Percentiles rank a stretch among this genome's conserved stretches.
Conservation (phyloP, 768 basidiomycete species). For the Saitozyma podzolica region DNA sequence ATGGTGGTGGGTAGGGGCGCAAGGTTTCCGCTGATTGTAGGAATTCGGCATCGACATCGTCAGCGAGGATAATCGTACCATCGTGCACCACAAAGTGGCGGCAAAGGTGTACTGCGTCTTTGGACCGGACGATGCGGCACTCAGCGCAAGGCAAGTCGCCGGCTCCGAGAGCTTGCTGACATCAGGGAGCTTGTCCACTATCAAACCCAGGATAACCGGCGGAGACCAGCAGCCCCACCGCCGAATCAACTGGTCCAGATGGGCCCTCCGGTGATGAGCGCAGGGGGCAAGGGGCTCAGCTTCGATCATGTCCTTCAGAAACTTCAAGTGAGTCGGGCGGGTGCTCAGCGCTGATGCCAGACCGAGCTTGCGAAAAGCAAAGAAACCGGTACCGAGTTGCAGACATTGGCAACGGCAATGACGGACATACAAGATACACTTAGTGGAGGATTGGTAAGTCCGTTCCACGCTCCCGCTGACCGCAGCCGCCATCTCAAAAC, state of each 20-base stretch:
- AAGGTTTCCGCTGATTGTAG: slow-evolving; percentile 53
- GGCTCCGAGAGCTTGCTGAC: background rate
- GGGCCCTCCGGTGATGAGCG: slow-evolving; percentile 38
- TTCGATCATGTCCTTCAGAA: slow-evolving; percentile 89
- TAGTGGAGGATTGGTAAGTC: slow-evolving; percentile 73
- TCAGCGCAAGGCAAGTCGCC: slow-evolving; percentile 41
- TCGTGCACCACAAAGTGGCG: slow-evolving; percentile 97
- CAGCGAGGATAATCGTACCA: slow-evolving; percentile 95
- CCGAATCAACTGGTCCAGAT: slow-evolving; percentile 5
- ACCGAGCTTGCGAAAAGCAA: slow-evolving; percentile 93
- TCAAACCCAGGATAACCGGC: slow-evolving; percentile 33
- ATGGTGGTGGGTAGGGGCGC: slow-evolving; percentile 71
- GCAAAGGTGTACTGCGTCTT: slow-evolving; percentile 89
- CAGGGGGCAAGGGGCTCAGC: slow-evolving; percentile 72
- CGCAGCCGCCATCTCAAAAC: slow-evolving; percentile 49
- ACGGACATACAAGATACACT: slow-evolving; percentile 89
- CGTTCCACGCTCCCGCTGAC: background rate
- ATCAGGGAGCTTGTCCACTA: slow-evolving; percentile 42
- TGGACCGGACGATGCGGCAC: slow-evolving; percentile 71
- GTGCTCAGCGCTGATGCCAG: slow-evolving; percentile 24
- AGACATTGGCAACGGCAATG: slow-evolving; percentile 73
- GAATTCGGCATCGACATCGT: slow-evolving; percentile 99
- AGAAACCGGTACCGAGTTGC: slow-evolving; percentile 85
- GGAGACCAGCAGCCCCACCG: slow-evolving; percentile 8
- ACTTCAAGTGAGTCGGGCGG: slow-evolving; percentile 60